Base-by-base conservation (phyloP, 192 early-diverging fungal genomes). In the Glomus cerebriforme region DNA sequence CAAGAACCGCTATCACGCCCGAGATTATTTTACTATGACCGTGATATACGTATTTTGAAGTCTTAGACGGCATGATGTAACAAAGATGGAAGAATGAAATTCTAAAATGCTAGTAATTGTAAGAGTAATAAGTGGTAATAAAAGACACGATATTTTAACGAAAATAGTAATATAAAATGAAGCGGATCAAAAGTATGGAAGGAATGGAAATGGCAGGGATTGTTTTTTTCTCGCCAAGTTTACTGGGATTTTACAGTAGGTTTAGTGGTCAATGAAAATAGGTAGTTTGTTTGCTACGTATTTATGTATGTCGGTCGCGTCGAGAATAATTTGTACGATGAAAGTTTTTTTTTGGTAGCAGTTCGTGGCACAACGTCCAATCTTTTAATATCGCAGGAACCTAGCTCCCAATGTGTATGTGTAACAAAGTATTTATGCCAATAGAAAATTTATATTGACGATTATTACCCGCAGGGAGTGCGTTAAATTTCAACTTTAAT, bases 21-120 rank as follows among this genome's bases (percentile, higher is more conserved):
- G 75, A 77, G 22, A 77, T 77, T 58, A 77, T 77, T 32, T 77
- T 77, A 24, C 75, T 77, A 47, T 77, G 75, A 47, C 62, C 75
- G 37, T 77, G 59, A 65, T 77, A 77, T 47, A 77, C 75, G 45
- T 77, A 77, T 67, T 77, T 77, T 59, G 59, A 37, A n/a, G 75
- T 60, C 24, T 77, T 77, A 63, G 58, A 59, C 19, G 75, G 75
- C 75, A 77, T 77, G 47, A 47, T 77, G 45, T 59, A 15, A 59
- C 31, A 74, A 43, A 59, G 54, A 74, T 59, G 73, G 15, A 60
- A 34, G 54, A 74, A 74, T 59, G 54, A 59, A 34, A 54, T 59
- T 37, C 49, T 35, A 74, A 74, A 54, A 74, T 59, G 58, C 27
- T 45, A 26, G 31, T n/a, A 54, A 59, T 59, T 59, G 24, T 19